Conservation (phyloP, 331 rosid genomes). For the Malus hybrid region DNA sequence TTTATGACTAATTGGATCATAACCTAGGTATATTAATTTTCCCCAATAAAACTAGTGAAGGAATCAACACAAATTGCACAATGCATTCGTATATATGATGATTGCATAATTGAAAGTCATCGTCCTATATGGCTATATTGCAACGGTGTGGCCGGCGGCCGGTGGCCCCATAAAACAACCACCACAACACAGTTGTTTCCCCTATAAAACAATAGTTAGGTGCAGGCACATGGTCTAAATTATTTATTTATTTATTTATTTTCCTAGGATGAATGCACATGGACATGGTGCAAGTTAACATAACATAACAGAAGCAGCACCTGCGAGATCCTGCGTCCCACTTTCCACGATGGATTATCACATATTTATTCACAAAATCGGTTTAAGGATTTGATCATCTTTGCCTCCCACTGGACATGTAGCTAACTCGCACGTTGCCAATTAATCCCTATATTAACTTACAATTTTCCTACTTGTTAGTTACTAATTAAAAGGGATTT, state of each 20-base stretch:
- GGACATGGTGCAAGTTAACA: background rate
- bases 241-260: background rate
- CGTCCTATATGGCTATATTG: background rate
- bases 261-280: background rate
- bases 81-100: background rate
- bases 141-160: too few species aligned
- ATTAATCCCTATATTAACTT: too few species aligned
- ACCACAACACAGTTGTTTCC: too few species aligned
- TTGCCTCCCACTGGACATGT: too few species aligned
- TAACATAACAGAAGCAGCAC: background rate
- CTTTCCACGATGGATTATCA: background rate
- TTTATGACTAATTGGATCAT: too few species aligned
- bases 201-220: too few species aligned
- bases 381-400: too few species aligned
- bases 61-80: background rate
- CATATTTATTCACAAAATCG: background rate
- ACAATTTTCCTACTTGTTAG: too few species aligned
- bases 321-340: background rate
- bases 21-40: too few species aligned
- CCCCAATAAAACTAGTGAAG: too few species aligned
- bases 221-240: background rate
- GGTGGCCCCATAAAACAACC: background rate
- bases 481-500: too few species aligned
- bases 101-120: background rate
- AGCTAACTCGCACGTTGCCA: too few species aligned